Evolutionary conservation across 352 stramenopile species (phyloP), one percentile per base, ranked within the genome.

Genomic region (Thalassiosira ordinaria): DNA sequence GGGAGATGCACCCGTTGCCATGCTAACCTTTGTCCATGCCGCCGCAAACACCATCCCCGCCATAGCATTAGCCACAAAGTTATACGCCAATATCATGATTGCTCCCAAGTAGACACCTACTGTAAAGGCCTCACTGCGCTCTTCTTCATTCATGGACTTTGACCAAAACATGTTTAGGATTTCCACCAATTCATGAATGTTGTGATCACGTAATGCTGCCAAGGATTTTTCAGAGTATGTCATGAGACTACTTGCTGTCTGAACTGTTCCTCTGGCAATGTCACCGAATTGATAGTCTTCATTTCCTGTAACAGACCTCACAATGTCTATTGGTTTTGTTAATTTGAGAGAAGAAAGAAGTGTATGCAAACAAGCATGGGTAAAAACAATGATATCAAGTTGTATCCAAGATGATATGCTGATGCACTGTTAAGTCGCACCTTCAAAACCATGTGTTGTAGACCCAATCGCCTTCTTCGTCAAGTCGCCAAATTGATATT

Each of bases 141-240:
- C 65, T 37, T 79, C 59, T 1, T 71, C 37, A 24, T 66, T 74
- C 78, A 86, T 82, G n/a, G 53, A 70, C 35, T 76, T 68, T 44
- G 20, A 80, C 78, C 78, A 86, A 59, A 70, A 82, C 6, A 80
- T 69, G 31, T 73, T 57, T 13, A 79, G 14, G 4, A 86, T 20
- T 41, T 82, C 72, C 2, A 86, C 62, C 9, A 79, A 29, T 33
- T 86, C 72, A 37, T 86, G 78, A 39, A 86, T 60, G 35, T 86
- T 82, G 0, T 47, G 31, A 24, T 82, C 78, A 41, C 78, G 49
- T 11, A 86, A 31, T 24, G 77, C 46, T 4, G 13, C 59, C 18
- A 86, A n/a, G 22, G 78, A 72, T 53, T 86, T 82, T 60, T 86
- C 78, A 22, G 72, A 80, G 39, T 82, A 82, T 24, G 78, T 82